phyloP scores from a whole-genome alignment of 148 eudicot species.

The Bassia scoparia region DNA sequence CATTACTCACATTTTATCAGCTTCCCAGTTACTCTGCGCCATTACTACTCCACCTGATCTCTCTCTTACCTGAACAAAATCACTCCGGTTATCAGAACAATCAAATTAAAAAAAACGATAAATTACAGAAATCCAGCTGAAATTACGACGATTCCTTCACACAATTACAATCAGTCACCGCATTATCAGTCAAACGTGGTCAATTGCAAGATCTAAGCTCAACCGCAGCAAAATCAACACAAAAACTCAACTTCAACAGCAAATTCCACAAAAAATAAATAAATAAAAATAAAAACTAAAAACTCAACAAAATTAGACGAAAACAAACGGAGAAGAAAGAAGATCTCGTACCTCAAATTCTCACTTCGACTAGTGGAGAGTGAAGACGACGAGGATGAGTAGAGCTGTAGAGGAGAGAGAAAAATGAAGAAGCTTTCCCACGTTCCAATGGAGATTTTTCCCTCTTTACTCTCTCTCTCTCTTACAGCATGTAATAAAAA shows the following conservation, averaged over 20 bases:
- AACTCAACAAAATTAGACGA: neutral
- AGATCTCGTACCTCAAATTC: neutral
- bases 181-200: constrained; percentile 3
- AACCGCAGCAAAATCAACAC: neutral
- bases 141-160: neutral
- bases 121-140: no score
- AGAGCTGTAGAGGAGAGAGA: neutral
- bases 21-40: constrained; percentile 58
- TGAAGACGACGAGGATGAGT: no score
- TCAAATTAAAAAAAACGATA: neutral
- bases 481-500: no score
- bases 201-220: constrained; percentile 26
- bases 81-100: constrained; percentile 5
- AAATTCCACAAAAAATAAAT: neutral
- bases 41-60: constrained; percentile 27
- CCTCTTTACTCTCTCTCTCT: no score
- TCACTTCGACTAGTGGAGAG: no score
- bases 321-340: neutral
- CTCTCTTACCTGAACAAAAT: constrained; percentile 25
- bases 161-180: constrained; percentile 4
- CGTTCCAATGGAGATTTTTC: no score
- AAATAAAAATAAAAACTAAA: neutral
- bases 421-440: no score
- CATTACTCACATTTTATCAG: constrained; percentile 47
- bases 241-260: neutral